Conservation (phyloP, 441 rosid genomes). For the Euphorbia schlechtendalii region DNA sequence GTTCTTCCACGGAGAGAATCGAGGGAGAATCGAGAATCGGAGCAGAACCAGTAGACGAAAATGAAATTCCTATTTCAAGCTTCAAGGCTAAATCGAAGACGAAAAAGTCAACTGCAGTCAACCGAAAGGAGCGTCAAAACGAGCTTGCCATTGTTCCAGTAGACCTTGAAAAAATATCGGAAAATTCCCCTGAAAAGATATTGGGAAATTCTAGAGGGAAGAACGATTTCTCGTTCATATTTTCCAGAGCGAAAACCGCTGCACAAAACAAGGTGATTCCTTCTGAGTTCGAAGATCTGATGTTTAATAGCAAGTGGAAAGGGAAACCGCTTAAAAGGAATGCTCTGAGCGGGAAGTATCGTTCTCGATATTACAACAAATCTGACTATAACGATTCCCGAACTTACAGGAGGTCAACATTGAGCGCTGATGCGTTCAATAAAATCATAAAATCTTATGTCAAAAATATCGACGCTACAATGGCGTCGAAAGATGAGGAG, state of each 20-base stretch:
- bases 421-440: constrained; percentile 73
- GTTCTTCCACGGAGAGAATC: constrained; percentile 19
- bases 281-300: constrained; percentile 44
- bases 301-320: constrained; percentile 34
- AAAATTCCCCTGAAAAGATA: constrained; percentile 26
- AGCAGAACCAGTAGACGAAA: constrained; percentile 12
- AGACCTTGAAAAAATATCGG: too few species aligned
- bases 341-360: constrained; percentile 23
- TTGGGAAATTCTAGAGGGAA: constrained; percentile 16
- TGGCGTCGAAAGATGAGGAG: constrained; percentile 37
- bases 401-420: constrained; percentile 35
- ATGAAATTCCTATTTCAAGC: constrained; percentile 18
- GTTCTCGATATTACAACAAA: constrained; percentile 22
- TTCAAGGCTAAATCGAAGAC: constrained; percentile 19
- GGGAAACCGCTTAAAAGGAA: constrained; percentile 31
- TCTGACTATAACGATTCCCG: constrained; percentile 24
- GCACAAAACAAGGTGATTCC: constrained; percentile 20
- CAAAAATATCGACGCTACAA: constrained; percentile 63
- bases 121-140: constrained; percentile 19
- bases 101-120: constrained; percentile 17
- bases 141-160: constrained; percentile 54
- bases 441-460: constrained; percentile 67
- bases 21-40: constrained; percentile 16
- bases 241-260: constrained; percentile 18
- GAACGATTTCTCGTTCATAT: constrained; percentile 20